Base-by-base conservation (phyloP, 495 filamentous ascomycete genomes). In the Monascus purpureus region DNA sequence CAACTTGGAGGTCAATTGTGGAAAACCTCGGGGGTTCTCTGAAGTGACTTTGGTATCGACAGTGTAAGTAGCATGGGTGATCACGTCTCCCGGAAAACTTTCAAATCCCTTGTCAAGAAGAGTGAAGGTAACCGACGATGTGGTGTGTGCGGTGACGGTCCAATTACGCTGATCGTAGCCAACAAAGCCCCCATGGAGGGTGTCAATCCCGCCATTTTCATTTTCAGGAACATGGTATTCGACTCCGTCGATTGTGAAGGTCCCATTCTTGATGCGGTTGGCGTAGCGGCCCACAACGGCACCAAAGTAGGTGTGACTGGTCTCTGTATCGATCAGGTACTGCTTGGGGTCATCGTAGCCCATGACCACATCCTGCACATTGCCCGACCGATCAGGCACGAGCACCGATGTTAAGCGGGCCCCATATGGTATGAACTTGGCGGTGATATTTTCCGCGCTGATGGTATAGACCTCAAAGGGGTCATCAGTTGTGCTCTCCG, bases 91-190 rank as follows among this genome's bases (percentile, higher is more conserved):
- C 0, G 82, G 83, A 51, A 93, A 90, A 13, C 78, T 73, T 53
- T 85, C 62, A 25, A 73, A 70, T 19, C 69, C 80, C 49, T 77
- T 61, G 45, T 93, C 84, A 11, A 78, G 63, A 27, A 93, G 63
- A 23, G 68, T 75, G 60, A 93, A 93, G 13, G 82, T 88, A 47
- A 93, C 77, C 33, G 69, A 75, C 45, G 64, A 65, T 18, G 65
- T 55, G 3, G 68, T 72, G 51, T 82, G 67, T 3, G 75, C 57
- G 12, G 48, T 80, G 65, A 90, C 78, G 5, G 75, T 79, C 59
- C 81, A 93, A 52, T 87, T 81, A 32, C 81, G 68, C 61, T 68
- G 72, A 45, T 87, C 82, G 65, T 85, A 93, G 29, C 84, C 84
- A 37, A 84, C 56, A 1, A 60, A 61, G n/a, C 84, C 84, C 26